Percentiles rank a stretch among this genome's conserved stretches.
phyloP scores from a whole-genome alignment of 2,329 filamentous ascomycete species.

The Botrytis sinoallii region DNA sequence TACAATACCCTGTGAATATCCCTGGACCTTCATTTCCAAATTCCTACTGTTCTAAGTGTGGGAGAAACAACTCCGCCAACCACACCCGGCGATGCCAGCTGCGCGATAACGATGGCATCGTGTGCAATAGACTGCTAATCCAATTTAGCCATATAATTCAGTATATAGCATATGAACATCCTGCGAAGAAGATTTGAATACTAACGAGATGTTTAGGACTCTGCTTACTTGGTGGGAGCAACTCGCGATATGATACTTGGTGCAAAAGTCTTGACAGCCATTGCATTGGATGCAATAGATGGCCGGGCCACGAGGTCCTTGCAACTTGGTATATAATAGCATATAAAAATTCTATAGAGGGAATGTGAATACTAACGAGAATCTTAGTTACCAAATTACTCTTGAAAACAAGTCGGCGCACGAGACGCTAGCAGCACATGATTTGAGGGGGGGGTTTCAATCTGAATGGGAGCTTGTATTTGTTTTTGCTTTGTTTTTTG shows the following conservation, averaged over 20 bases:
- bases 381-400: neutral
- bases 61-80: fast-evolving
- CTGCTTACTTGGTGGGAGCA: neutral
- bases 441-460: neutral
- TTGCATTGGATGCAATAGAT: neutral
- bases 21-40: fast-evolving
- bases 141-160: fast-evolving
- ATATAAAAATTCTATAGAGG: fast-evolving
- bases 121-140: neutral
- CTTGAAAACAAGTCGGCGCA: neutral
- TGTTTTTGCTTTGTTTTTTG: neutral
- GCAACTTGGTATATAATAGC: neutral
- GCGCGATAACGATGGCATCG: neutral
- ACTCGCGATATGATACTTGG: fast-evolving
- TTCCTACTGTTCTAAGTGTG: neutral
- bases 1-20: too few relatives aligned
- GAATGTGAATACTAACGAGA: neutral
- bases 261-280: neutral
- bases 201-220: neutral
- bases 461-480: neutral
- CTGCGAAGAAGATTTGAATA: neutral
- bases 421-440: neutral
- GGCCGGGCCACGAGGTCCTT: neutral
- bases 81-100: fast-evolving
- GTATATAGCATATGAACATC: neutral